These are phyloP conservation scores for Eucalyptus regnans DNA, from an alignment of 345 rosid species.

Conservation along the genomic window DNA sequence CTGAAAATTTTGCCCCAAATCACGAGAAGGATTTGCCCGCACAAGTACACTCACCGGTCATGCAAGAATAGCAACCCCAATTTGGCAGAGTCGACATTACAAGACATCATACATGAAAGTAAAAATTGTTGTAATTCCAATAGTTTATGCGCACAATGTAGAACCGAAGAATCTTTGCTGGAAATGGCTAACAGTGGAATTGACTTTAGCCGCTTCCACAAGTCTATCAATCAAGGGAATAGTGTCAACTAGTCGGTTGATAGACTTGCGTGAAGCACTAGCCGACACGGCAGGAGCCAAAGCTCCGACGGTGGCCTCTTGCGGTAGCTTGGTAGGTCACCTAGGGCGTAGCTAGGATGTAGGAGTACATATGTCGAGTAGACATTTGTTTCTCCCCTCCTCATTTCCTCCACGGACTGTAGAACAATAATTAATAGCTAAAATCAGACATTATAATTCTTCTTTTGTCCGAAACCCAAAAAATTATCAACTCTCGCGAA, in stretches of 20 bases:
- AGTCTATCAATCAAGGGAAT: too few species aligned
- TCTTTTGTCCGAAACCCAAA: neutral
- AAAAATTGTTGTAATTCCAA: neutral
- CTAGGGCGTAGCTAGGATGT: too few species aligned
- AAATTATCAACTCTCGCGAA: neutral
- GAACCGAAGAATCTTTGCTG: neutral
- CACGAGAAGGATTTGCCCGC: neutral
- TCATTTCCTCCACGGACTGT: neutral
- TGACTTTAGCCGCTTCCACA: neutral
- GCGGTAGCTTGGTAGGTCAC: too few species aligned
- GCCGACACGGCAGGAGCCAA: too few species aligned
- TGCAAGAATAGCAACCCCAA: neutral
- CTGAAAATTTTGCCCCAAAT: neutral
- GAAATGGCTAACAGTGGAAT: neutral
- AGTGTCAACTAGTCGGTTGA: too few species aligned
- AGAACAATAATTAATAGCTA: neutral
- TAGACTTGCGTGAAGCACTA: too few species aligned
- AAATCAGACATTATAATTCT: neutral
- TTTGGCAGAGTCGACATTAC: neutral
- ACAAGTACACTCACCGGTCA: neutral
- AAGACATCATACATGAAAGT: neutral
- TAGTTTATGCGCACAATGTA: neutral
- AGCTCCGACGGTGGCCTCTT: too few species aligned
- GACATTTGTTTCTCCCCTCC: neutral
- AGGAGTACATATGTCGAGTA: neutral